Evolutionary conservation across 768 basidiomycete species (phyloP), one percentile per base, ranked within the genome.

Genomic region (button mushroom (Agaricus bisporus)): DNA sequence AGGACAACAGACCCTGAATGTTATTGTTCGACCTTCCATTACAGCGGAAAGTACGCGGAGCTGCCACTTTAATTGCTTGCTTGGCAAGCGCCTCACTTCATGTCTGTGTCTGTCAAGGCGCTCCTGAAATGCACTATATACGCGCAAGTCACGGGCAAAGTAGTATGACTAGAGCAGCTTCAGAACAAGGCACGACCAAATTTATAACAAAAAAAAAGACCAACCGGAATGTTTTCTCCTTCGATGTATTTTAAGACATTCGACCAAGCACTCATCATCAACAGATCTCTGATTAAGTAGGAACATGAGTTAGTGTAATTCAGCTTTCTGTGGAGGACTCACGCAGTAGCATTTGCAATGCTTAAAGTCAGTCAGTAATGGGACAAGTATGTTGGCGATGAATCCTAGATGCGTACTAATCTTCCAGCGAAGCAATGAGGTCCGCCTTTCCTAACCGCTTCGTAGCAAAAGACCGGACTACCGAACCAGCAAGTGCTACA

Each of bases 71-170:
- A 92, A 68, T 36, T 82, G 77, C 26, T 78, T 77, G 51, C 71
- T 77, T 18, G 81, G 66, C 29, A 71, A 70, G 41, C 68, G 72
- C 38, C 78, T 73, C 39, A 85, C 79, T 10, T 71, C 69, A 51
- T 60, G 62, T 60, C 74, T 75, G 60, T 80, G 69, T 26, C 64
- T 63, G 37, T 76, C 70, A 20, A 77, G 59, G 32, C 73, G 68
- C 22, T 84, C 79, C 5, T 71, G 69, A 54, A 92, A 88, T 2
- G 83, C 80, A 58, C 77, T 84, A 67, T 86, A 88, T 12, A 90
- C 83, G 35, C 95, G 82, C 57, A 92, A 87, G 67, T 98, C 95
- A 18, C 95, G 81, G 41, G 95, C 95, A 63, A 98, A 98, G 62
- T 87, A 92, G 58, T 88, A 94, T n/a, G 83, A 78, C 90, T 91